phyloP scores from a whole-genome alignment of 495 filamentous ascomycete species.

The Xylaria sp. region DNA sequence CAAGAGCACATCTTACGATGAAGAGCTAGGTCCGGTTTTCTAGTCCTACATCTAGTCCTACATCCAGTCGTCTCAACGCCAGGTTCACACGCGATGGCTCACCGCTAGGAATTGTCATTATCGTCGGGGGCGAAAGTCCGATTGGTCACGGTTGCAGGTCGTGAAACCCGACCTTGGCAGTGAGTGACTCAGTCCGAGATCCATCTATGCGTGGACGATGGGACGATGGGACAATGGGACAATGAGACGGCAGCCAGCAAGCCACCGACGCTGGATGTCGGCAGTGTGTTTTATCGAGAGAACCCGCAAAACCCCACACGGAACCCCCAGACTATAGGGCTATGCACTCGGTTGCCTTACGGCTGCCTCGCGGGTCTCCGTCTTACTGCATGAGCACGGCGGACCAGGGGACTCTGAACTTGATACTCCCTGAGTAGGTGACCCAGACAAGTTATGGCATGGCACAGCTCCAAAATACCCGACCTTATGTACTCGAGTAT shows the following conservation, averaged over 20 bases:
- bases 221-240: no score
- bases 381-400: neutral
- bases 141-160: neutral
- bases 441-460: neutral
- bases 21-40: slow-evolving; percentile 17
- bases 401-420: neutral
- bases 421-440: neutral
- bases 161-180: neutral
- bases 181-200: slow-evolving; percentile 9
- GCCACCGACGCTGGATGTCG: neutral
- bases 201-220: neutral
- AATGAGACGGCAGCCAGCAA: no score
- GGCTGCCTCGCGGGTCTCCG: slow-evolving; percentile 11
- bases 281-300: no score
- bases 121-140: neutral
- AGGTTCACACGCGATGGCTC: neutral
- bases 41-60: no score
- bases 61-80: neutral
- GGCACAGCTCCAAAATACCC: neutral
- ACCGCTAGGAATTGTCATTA: neutral
- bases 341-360: slow-evolving; percentile 7
- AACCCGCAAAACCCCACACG: neutral
- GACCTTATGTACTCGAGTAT: neutral
- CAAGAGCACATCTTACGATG: neutral
- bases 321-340: slow-evolving; percentile 14